Evolutionary conservation across 1,284 basidiomycete genomes (phyloP).

Genomic region (Schizopora paradoxa): DNA sequence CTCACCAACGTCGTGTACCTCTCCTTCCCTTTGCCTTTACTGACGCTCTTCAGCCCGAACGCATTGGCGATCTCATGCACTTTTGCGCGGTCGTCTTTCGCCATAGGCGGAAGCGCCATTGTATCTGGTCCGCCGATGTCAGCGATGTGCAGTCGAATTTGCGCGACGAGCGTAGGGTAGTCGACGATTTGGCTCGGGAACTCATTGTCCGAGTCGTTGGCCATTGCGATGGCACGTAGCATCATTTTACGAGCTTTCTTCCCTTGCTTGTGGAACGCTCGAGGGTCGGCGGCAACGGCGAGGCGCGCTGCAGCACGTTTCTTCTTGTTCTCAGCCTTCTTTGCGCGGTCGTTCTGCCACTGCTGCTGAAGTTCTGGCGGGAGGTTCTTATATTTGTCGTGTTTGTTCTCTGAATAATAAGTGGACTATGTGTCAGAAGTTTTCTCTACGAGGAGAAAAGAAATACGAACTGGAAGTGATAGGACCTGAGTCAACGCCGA

Average conservation of each 20-base stretch:
- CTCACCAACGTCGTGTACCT: conserved; percentile 69
- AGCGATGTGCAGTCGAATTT: conserved; percentile 66
- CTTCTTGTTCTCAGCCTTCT: conserved; percentile 75
- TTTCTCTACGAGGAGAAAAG: conserved; percentile 2
- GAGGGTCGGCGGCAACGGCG: conserved; percentile 49
- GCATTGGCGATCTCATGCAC: conserved; percentile 75
- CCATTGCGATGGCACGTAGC: conserved; percentile 46
- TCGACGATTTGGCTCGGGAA: conserved; percentile 49
- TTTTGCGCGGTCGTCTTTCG: conserved; percentile 61
- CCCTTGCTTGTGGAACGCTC: conserved; percentile 51
- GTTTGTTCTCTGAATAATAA: conserved; percentile 36
- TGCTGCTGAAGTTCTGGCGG: conserved; percentile 61
- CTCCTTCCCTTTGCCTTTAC: conserved; percentile 58
- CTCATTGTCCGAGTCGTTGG: conserved; percentile 26
- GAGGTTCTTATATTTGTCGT: conserved; percentile 52
- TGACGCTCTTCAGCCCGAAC: conserved; percentile 73
- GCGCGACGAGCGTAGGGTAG: conserved; percentile 52
- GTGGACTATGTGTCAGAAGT: not conserved
- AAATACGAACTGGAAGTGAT: too few relatives aligned
- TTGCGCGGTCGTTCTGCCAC: conserved; percentile 77
- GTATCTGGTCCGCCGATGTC: conserved; percentile 44
- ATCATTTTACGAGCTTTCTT: conserved; percentile 67
- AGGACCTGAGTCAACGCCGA: conserved; percentile 36
- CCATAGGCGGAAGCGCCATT: conserved; percentile 72
- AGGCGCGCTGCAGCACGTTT: conserved; percentile 55